Evolutionary conservation across 805 yeast genomes (phyloP).

Genomic region (Saccharomycopsis microspora): DNA sequence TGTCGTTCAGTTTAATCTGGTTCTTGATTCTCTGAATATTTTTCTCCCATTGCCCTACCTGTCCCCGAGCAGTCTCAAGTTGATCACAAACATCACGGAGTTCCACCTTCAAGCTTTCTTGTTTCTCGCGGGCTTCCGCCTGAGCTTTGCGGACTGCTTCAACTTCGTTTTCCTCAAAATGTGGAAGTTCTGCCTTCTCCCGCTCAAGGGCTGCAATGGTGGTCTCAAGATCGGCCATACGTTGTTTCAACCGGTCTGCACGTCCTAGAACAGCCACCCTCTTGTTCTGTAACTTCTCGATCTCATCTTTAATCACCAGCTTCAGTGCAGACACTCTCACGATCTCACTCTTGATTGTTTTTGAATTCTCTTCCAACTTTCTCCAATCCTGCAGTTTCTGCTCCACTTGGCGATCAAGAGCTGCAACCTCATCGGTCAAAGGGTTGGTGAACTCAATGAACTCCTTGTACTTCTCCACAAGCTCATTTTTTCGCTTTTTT

Average conservation of each 20-base stretch:
- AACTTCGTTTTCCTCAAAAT: constrained; percentile 18
- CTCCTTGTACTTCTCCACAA: constrained; percentile 18
- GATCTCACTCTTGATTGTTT: constrained; percentile 9
- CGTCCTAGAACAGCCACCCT: constrained; percentile 13
- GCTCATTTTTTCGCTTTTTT: constrained; percentile 20
- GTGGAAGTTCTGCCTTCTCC: constrained; percentile 19
- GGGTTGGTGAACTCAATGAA: constrained; percentile 15
- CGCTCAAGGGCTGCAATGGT: constrained; percentile 21
- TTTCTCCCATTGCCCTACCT: constrained; percentile 22
- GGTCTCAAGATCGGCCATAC: constrained; percentile 18
- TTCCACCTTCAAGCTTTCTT: constrained; percentile 20
- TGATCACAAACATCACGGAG: constrained; percentile 29
- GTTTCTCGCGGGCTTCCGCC: constrained; percentile 18
- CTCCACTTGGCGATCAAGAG: neutral
- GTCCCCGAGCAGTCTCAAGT: constrained; percentile 26
- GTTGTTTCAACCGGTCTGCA: constrained; percentile 18
- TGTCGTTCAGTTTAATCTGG: constrained; percentile 36
- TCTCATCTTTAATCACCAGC: constrained; percentile 34
- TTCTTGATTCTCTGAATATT: constrained; percentile 26
- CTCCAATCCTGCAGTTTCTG: constrained; percentile 1
- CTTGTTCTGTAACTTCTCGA: constrained; percentile 17
- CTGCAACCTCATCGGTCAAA: neutral
- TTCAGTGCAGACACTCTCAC: neutral
- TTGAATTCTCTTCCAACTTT: neutral
- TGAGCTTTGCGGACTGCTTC: constrained; percentile 18